A percentile compares a stretch with the other conserved stretches of the same genome.
phyloP scores from a whole-genome alignment of 805 yeast species.

The Millerago galiae region DNA sequence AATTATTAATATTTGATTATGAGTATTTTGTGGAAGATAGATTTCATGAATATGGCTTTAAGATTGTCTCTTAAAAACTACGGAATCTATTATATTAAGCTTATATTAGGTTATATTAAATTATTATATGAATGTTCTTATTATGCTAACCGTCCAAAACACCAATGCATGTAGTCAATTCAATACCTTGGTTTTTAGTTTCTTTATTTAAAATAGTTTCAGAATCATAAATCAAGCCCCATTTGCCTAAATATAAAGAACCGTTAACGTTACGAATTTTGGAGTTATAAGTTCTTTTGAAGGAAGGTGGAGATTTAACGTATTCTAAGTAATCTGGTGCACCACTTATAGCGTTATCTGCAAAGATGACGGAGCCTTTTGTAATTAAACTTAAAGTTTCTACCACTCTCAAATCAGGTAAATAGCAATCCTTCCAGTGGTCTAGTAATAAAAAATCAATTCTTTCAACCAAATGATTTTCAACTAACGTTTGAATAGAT shows the following conservation, averaged over 20 bases:
- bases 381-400: constrained; percentile 34
- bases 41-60: neutral
- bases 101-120: no score
- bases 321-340: constrained; percentile 35
- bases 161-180: constrained; percentile 16
- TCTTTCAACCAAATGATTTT: constrained; percentile 12
- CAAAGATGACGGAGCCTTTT: constrained; percentile 33
- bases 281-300: constrained; percentile 27
- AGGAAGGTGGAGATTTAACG: constrained; percentile 32
- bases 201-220: constrained; percentile 17
- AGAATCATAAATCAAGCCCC: constrained; percentile 36
- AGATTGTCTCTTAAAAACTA: neutral
- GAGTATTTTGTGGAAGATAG: neutral
- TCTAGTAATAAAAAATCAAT: constrained; percentile 36
- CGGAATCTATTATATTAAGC: no score
- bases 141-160: constrained; percentile 9
- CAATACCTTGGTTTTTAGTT: constrained; percentile 9
- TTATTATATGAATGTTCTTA: neutral
- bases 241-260: constrained; percentile 28
- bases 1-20: constrained; percentile 31
- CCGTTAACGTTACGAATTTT: constrained; percentile 25
- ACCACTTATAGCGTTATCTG: constrained; percentile 28
- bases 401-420: constrained; percentile 36
- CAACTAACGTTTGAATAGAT: constrained; percentile 6
- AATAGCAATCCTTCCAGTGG: constrained; percentile 32